These are phyloP conservation scores for Umbelopsis ramanniana DNA, from an alignment of 192 early-diverging fungal species.

Conservation along the genomic window DNA sequence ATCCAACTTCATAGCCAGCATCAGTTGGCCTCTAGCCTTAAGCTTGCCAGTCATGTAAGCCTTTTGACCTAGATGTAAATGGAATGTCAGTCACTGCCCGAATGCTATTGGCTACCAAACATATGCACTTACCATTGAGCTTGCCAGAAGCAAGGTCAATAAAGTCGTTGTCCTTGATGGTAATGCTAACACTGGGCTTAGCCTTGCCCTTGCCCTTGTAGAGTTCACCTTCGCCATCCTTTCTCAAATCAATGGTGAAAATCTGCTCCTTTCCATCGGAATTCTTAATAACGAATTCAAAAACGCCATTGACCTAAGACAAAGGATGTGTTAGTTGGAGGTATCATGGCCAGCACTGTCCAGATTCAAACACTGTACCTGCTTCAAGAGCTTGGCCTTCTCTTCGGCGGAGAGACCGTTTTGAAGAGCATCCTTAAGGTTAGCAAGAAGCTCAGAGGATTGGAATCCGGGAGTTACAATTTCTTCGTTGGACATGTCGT, in stretches of 20 bases:
- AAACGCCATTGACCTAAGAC: slow-evolving; percentile 73
- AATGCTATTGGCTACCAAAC: neutral
- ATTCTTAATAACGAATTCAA: slow-evolving; percentile 89
- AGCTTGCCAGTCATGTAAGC: slow-evolving; percentile 93
- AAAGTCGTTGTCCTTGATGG: slow-evolving; percentile 81
- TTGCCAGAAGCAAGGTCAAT: slow-evolving; percentile 83
- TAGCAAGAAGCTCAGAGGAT: slow-evolving; percentile 72
- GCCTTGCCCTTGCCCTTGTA: slow-evolving; percentile 59
- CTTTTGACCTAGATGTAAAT: slow-evolving; percentile 66
- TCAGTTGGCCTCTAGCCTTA: slow-evolving; percentile 81
- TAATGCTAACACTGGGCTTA: slow-evolving; percentile 77
- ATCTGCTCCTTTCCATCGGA: slow-evolving; percentile 66
- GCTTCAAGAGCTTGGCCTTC: slow-evolving; percentile 64
- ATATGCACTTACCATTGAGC: slow-evolving; percentile 67
- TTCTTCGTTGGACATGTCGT: slow-evolving; percentile 28
- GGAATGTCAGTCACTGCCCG: neutral
- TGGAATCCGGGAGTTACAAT: slow-evolving; percentile 69
- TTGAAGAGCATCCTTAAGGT: slow-evolving; percentile 66
- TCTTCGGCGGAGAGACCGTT: slow-evolving; percentile 65
- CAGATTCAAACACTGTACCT: slow-evolving; percentile 35
- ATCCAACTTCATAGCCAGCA: slow-evolving; percentile 73
- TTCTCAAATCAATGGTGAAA: slow-evolving; percentile 92
- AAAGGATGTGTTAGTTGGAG: neutral
- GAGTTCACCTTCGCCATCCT: slow-evolving; percentile 53
- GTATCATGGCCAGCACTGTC: too few relatives aligned